Evolutionary conservation across 352 stramenopile species (phyloP).

Genomic region (Globisporangium apiculatum): DNA sequence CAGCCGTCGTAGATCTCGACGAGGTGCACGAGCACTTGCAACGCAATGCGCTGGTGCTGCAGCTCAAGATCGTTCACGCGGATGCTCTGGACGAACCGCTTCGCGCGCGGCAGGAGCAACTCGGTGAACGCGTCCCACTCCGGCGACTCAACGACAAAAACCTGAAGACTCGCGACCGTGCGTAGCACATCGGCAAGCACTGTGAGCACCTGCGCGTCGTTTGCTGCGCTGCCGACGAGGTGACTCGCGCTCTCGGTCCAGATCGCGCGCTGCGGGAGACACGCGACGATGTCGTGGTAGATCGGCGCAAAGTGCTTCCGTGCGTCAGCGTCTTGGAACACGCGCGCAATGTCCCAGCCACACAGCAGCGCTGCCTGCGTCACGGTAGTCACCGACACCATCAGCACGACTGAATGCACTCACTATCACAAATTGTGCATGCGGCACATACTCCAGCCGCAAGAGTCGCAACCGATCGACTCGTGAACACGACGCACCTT

Average conservation of each 20-base stretch:
- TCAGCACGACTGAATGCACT: too few species aligned
- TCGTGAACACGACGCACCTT: conserved; percentile 18
- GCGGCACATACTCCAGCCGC: too few species aligned
- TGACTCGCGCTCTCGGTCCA: conserved; percentile 29
- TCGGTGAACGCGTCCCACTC: conserved; percentile 48
- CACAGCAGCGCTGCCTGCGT: conserved; percentile 26
- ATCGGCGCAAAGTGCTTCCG: conserved; percentile 25
- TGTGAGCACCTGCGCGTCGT: conserved; percentile 25
- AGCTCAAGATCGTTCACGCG: conserved; percentile 15
- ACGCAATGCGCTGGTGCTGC: conserved; percentile 26
- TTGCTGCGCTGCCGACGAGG: conserved; percentile 23
- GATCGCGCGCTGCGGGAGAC: conserved; percentile 29
- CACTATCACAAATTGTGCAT: too few species aligned
- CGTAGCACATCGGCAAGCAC: conserved; percentile 30
- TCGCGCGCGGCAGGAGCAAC: conserved; percentile 29
- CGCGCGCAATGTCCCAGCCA: conserved; percentile 37
- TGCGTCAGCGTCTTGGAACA: conserved; percentile 28
- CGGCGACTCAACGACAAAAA: conserved; percentile 22
- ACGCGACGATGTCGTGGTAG: conserved; percentile 36
- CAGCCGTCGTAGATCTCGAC: conserved; percentile 35
- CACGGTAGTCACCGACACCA: neutral
- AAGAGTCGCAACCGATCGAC: too few species aligned
- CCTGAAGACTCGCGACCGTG: conserved; percentile 26
- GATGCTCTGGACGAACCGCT: conserved; percentile 33
- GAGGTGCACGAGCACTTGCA: conserved; percentile 39